Evolutionary conservation across 2,329 filamentous ascomycete genomes (phyloP).

Genomic region (Fusarium avenaceum): DNA sequence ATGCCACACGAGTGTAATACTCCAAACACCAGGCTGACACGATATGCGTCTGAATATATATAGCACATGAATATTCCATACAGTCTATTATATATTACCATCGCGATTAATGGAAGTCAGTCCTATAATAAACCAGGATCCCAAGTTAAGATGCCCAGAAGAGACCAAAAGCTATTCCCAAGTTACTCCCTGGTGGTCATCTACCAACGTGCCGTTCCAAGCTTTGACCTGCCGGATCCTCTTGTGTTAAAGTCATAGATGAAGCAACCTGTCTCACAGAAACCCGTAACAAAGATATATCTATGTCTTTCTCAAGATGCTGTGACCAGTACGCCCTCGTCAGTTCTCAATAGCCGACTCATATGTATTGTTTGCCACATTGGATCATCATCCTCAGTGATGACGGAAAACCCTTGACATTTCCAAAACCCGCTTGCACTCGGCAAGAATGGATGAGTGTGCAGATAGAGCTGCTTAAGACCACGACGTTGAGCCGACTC

Average conservation of each 20-base stretch:
- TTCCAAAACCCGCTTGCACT: constrained; percentile 49
- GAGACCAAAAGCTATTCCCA: too few species aligned
- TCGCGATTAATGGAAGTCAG: too few species aligned
- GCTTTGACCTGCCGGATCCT: too few species aligned
- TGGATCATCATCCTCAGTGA: constrained; percentile 44
- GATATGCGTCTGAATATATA: not conserved
- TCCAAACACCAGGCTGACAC: not conserved
- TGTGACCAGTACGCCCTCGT: not conserved
- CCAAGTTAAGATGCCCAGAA: too few species aligned
- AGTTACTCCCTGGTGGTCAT: too few species aligned
- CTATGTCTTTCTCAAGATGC: not conserved
- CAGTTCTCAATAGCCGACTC: constrained; percentile 6
- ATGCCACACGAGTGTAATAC: not conserved
- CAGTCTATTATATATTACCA: too few species aligned
- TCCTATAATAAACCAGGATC: too few species aligned
- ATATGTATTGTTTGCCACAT: constrained; percentile 51
- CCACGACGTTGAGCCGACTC: constrained; percentile 27
- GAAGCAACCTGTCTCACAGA: too few species aligned
- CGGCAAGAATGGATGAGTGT: constrained; percentile 50
- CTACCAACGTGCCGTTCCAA: too few species aligned
- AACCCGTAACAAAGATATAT: too few species aligned
- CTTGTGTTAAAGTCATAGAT: too few species aligned
- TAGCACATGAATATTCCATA: too few species aligned
- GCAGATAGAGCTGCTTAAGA: constrained; percentile 46
- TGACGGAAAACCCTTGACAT: constrained; percentile 39